Base-by-base conservation (phyloP, 169 alveolate species). In the Plasmodium knowlesi region DNA sequence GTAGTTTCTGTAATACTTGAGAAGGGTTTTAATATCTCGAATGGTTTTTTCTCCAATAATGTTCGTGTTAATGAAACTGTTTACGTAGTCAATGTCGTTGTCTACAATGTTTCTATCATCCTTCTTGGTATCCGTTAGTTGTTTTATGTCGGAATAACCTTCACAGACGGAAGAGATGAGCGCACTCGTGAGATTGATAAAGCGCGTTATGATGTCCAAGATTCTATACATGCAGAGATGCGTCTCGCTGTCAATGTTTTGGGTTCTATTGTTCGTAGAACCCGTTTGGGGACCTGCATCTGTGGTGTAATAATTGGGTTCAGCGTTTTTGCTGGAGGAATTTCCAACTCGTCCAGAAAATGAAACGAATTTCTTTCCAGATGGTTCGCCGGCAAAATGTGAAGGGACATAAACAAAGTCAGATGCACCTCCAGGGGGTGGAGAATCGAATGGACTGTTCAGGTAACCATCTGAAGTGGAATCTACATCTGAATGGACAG, bases 1-100 rank as follows among this genome's bases (percentile, higher is more conserved):
- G 79, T 89, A 89, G 39, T 89, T 89, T 50, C 94, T 57, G 19
- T 89, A 89, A 67, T 89, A 89, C 16, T 89, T 89, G 8, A 89
- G 50, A 6, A 89, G 46, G 90, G 79, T 79, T 50, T 89, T 89
- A 89, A 89, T 61, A 28, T 89, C 94, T 34, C 82, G 81, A n/a
- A 89, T 89, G 19, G 94, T 89, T 37, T 61, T 57, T 61, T 89
- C 94, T 28, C 94, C 94, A 39, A 89, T 89, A 10, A 89, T 89
- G 10, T 89, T 76, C n/a, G 43, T 79, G 61, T 89, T 89, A 30
- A 89, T 57, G 19, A 78, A 89, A 73, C 34, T 79, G 72, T 89
- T 89, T 10, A 89, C 82, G 32, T 89, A 89, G 19, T 89, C 94
- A 32, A 89, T 43, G 53, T 89, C 88, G n/a, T 32, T 54, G 28